Evolutionary conservation across 345 rosid genomes (phyloP).

Genomic region (Stellera chamaejasme): DNA sequence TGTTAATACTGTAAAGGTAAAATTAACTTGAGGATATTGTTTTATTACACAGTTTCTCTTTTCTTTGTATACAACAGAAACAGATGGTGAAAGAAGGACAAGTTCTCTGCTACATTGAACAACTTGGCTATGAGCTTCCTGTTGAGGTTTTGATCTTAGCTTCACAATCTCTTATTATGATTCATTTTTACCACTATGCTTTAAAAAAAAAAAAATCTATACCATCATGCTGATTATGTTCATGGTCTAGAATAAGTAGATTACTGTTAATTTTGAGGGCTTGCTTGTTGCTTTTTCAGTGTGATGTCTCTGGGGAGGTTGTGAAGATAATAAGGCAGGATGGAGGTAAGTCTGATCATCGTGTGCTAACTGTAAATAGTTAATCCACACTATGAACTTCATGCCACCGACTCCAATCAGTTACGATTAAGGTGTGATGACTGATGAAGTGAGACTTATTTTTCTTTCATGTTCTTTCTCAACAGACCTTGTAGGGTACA

Average conservation of each 20-base stretch:
- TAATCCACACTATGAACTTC: too few species aligned
- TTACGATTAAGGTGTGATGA: not conserved
- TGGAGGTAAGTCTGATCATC: slow-evolving; percentile 48
- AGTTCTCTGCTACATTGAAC: slow-evolving; percentile 77
- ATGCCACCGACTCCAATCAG: too few species aligned
- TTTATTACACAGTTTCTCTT: not conserved
- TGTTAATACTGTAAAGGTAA: not conserved
- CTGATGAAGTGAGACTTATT: slow-evolving; percentile 1
- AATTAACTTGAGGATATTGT: not conserved
- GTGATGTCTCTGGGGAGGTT: slow-evolving; percentile 74
- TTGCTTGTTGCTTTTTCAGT: slow-evolving; percentile 31
- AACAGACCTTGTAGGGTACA: slow-evolving; percentile 86
- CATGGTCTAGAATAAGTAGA: not conserved
- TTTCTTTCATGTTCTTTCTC: not conserved
- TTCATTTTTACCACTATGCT: not conserved
- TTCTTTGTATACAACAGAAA: slow-evolving; percentile 42
- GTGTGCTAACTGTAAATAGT: too few species aligned
- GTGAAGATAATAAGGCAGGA: slow-evolving; percentile 65
- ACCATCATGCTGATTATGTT: not conserved
- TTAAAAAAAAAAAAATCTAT: too few species aligned
- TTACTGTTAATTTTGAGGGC: not conserved
- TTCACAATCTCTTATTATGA: not conserved
- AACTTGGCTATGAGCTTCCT: slow-evolving; percentile 75
- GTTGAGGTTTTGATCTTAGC: slow-evolving; percentile 43
- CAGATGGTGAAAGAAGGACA: slow-evolving; percentile 89